Conservation (phyloP, 1,284 basidiomycete species). For the Boletus calvinii region DNA sequence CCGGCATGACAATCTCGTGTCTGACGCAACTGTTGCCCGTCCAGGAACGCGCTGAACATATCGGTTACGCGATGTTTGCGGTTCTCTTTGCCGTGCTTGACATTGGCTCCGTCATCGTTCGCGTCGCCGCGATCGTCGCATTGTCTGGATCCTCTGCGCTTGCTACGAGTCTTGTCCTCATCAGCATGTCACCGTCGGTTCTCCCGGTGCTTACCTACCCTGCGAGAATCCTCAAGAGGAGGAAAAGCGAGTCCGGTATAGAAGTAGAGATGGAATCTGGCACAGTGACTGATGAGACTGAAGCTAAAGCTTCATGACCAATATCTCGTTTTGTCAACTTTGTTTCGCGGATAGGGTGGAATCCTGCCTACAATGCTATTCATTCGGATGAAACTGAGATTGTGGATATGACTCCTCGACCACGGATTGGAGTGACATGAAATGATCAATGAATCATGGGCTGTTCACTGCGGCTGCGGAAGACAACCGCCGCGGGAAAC, state of each 20-base stretch:
- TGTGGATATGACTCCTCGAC: neutral
- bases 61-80: slow-evolving; percentile 21
- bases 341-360: too few relatives aligned
- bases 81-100: slow-evolving; percentile 24
- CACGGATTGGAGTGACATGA: neutral
- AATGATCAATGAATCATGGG: neutral
- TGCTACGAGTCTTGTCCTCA: slow-evolving; percentile 18
- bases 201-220: slow-evolving; percentile 6
- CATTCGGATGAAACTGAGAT: neutral
- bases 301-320: neutral
- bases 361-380: neutral
- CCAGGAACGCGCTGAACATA: slow-evolving; percentile 17
- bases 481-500: neutral
- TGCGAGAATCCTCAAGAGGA: neutral
- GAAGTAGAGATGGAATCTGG: slow-evolving; percentile 11
- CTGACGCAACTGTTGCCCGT: neutral
- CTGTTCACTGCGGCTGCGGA: slow-evolving; percentile 24
- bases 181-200: slow-evolving; percentile 13
- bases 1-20: neutral
- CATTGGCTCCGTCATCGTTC: slow-evolving; percentile 21
- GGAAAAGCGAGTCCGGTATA: neutral
- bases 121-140: slow-evolving; percentile 11
- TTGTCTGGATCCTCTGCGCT: slow-evolving; percentile 20
- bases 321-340: neutral
- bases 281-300: neutral